Evolutionary conservation across 2,329 filamentous ascomycete species (phyloP).

Genomic region (Colletotrichum phormii): DNA sequence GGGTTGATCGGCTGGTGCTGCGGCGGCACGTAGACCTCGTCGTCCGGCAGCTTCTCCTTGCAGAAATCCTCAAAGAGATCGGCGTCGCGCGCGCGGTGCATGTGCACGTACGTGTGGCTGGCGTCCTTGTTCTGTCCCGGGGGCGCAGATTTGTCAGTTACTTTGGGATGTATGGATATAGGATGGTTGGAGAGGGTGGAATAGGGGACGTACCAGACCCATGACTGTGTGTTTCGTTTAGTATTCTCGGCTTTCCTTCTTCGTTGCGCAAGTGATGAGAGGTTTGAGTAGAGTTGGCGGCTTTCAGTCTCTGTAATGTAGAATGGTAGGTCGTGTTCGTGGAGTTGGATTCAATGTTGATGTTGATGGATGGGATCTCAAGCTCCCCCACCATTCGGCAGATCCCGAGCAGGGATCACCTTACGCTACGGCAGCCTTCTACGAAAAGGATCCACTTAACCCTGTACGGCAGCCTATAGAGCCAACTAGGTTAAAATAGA

Average conservation of each 20-base stretch:
- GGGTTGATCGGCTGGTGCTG: slow-evolving; percentile 86
- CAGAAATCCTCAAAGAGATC: slow-evolving; percentile 83
- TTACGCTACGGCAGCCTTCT: background rate
- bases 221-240: background rate
- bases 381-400: slow-evolving; percentile 2
- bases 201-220: slow-evolving; percentile 13
- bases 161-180: background rate
- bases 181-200: background rate
- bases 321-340: background rate
- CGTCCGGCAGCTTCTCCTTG: slow-evolving; percentile 76
- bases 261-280: background rate
- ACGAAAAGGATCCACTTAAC: background rate
- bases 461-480: too few relatives aligned
- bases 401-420: slow-evolving; percentile 17
- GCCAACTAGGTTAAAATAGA: too few relatives aligned
- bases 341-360: slow-evolving; percentile 20
- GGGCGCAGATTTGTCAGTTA: background rate
- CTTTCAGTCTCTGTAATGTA: background rate
- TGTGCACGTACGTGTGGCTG: slow-evolving; percentile 79
- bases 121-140: slow-evolving; percentile 76
- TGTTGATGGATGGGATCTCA: background rate
- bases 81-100: slow-evolving; percentile 77
- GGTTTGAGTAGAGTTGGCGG: too few relatives aligned
- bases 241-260: background rate
- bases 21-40: slow-evolving; percentile 85